Evolutionary conservation across 345 rosid genomes (phyloP).

Genomic region (Noccaea bulbosa): DNA sequence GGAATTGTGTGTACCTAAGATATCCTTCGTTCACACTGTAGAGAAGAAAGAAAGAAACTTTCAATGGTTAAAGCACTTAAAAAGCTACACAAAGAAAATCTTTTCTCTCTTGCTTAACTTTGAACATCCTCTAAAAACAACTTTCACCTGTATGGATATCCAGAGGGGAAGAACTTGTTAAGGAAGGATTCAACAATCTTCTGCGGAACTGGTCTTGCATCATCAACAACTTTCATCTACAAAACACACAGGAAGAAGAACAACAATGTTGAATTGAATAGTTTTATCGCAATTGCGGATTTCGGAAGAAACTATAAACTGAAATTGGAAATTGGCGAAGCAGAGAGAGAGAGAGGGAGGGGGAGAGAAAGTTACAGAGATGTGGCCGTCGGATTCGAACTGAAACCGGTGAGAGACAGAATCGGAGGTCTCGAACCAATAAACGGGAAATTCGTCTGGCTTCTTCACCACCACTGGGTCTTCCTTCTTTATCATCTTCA

Average conservation of each 20-base stretch:
- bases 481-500: slow-evolving; percentile 49
- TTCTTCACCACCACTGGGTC: slow-evolving; percentile 39
- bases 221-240: slow-evolving; percentile 74
- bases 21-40: slow-evolving; percentile 93
- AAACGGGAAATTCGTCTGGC: slow-evolving; percentile 46
- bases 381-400: slow-evolving; percentile 70
- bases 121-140: not conserved
- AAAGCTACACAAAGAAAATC: not conserved
- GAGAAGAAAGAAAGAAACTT: not conserved
- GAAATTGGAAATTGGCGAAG: not conserved
- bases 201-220: slow-evolving; percentile 63
- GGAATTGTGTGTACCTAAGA: slow-evolving; percentile 85
- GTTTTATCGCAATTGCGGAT: no score
- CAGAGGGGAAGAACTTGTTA: slow-evolving; percentile 87
- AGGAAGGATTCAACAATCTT: slow-evolving; percentile 73
- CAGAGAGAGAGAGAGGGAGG: not conserved
- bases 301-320: no score
- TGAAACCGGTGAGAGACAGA: slow-evolving; percentile 68
- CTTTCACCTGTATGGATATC: slow-evolving; percentile 84
- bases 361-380: slow-evolving; percentile 56
- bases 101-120: not conserved
- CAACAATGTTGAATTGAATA: not conserved
- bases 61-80: not conserved
- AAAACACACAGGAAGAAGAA: not conserved
- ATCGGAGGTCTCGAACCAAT: slow-evolving; percentile 80